Evolutionary conservation across 495 filamentous ascomycete species (phyloP).

Genomic region (Achaetomiella virescens): DNA sequence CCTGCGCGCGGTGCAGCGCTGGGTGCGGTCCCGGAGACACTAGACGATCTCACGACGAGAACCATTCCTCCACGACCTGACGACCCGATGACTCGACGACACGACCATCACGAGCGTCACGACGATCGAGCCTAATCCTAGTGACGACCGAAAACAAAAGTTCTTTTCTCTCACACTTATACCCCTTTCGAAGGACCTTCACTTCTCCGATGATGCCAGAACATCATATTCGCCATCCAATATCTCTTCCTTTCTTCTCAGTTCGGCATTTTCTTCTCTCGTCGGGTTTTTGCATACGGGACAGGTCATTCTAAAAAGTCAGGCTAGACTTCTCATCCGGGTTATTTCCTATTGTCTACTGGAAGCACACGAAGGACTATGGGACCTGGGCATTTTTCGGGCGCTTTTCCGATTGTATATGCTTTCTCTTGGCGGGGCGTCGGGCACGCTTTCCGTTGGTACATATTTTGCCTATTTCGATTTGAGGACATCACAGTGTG

Average conservation of each 20-base stretch:
- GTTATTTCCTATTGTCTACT: background rate
- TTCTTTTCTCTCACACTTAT: conserved; percentile 1
- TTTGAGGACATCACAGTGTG: background rate
- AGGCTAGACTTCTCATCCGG: background rate
- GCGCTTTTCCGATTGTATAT: background rate
- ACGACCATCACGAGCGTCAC: background rate
- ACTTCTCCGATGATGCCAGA: background rate
- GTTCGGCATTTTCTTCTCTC: background rate
- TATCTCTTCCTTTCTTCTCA: background rate
- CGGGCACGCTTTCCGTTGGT: conserved; percentile 11
- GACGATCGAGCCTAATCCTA: background rate
- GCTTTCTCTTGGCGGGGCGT: background rate
- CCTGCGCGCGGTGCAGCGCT: conserved; percentile 44
- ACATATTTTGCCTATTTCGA: conserved; percentile 1
- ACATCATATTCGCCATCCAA: background rate
- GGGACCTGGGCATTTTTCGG: background rate
- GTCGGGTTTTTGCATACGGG: background rate
- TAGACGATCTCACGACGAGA: background rate
- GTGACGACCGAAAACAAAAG: no score
- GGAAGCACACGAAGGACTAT: background rate
- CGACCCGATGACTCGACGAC: conserved; percentile 1
- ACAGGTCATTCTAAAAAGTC: conserved; percentile 2
- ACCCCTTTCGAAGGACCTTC: conserved; percentile 1
- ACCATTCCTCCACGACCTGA: background rate
- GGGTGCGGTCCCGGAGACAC: conserved; percentile 40